phyloP scores from a whole-genome alignment of 2,329 filamentous ascomycete genomes.

The Nothopassalora personata region DNA sequence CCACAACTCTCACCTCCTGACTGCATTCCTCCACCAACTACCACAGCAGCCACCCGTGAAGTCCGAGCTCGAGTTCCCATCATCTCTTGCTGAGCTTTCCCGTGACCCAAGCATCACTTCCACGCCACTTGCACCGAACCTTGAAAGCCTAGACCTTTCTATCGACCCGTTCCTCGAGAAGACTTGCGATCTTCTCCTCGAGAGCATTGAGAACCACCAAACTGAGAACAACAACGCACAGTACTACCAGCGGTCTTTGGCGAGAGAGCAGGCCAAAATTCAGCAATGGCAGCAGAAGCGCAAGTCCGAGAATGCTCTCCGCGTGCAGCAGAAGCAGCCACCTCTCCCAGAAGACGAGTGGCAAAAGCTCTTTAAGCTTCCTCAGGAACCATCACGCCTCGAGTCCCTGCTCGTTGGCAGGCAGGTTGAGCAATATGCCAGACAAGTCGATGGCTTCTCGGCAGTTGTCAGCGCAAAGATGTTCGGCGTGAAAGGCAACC shows the following conservation, averaged over 20 bases:
- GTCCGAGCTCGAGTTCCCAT: slow-evolving; percentile 64
- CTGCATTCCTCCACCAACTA: slow-evolving; percentile 88
- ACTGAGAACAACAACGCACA: slow-evolving; percentile 99
- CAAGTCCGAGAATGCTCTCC: slow-evolving; percentile 87
- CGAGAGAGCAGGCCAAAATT: slow-evolving; percentile 94
- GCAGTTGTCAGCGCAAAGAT: slow-evolving; percentile 91
- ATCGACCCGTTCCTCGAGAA: slow-evolving; percentile 98
- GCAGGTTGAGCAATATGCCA: slow-evolving; percentile 96
- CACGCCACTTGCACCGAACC: slow-evolving; percentile 74
- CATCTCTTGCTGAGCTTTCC: slow-evolving; percentile 72
- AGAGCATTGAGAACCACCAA: slow-evolving; percentile 96
- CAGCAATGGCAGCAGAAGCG: slow-evolving; percentile 94
- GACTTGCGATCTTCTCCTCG: slow-evolving; percentile 91
- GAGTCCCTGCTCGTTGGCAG: slow-evolving; percentile 92
- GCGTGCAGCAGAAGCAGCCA: slow-evolving; percentile 79
- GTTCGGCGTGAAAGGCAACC: slow-evolving; percentile 81
- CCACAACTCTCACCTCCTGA: slow-evolving; percentile 97
- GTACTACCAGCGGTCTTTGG: slow-evolving; percentile 89
- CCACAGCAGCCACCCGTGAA: slow-evolving; percentile 59
- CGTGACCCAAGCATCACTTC: slow-evolving; percentile 55
- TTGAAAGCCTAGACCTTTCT: slow-evolving; percentile 82
- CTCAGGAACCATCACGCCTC: slow-evolving; percentile 84
- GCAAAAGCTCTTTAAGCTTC: slow-evolving; percentile 96
- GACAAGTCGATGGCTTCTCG: slow-evolving; percentile 94
- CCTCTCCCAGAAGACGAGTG: slow-evolving; percentile 94